These are phyloP conservation scores for Xylariaceae sp. DNA, from an alignment of 2,329 filamentous ascomycete genomes.

Conservation along the genomic window DNA sequence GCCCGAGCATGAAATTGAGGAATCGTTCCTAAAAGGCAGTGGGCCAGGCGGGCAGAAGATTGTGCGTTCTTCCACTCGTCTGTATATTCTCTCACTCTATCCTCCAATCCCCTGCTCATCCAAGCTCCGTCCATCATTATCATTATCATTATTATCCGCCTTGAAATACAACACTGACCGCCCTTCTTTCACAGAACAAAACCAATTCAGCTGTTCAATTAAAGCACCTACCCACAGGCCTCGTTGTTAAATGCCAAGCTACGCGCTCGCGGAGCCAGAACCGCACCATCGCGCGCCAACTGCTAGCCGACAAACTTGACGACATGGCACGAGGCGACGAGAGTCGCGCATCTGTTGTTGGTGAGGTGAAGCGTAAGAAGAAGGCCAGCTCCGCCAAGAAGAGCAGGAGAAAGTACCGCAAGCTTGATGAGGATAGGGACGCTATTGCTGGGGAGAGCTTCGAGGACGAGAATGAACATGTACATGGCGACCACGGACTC, in stretches of 20 bases:
- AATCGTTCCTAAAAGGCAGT: constrained; percentile 86
- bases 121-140: not conserved
- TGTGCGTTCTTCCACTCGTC: constrained; percentile 54
- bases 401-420: constrained; percentile 77
- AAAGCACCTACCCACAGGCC: constrained; percentile 85
- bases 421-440: constrained; percentile 58
- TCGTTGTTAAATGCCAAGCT: constrained; percentile 92
- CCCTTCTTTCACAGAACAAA: constrained; percentile 71
- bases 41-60: constrained; percentile 97
- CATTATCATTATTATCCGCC: too few relatives aligned
- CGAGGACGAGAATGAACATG: constrained; percentile 25
- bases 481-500: constrained; percentile 17
- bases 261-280: constrained; percentile 89
- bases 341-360: constrained; percentile 70
- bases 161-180: not conserved
- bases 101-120: not conserved
- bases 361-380: constrained; percentile 67
- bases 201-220: constrained; percentile 94
- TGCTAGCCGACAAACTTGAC: constrained; percentile 79
- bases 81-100: not conserved
- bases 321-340: constrained; percentile 72
- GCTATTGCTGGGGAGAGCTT: constrained; percentile 33
- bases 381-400: constrained; percentile 83
- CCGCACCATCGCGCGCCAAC: constrained; percentile 78
- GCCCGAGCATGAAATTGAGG: constrained; percentile 78